Percentiles rank a stretch among this genome's conserved stretches.
phyloP scores from a whole-genome alignment of 2,329 filamentous ascomycete genomes.

The Fusarium graminum region DNA sequence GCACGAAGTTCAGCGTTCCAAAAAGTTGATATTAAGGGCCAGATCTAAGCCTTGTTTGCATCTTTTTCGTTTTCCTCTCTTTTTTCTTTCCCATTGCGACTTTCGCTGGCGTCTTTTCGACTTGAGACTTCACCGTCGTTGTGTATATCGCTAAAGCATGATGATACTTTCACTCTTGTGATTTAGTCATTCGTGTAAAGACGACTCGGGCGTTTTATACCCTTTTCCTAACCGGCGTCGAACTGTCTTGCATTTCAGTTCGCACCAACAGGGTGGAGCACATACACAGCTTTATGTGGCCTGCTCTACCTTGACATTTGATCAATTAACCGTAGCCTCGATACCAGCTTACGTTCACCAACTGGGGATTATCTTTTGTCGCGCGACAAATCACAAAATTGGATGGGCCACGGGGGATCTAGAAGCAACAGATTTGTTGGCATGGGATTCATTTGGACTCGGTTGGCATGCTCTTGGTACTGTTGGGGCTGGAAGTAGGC shows the following conservation, averaged over 20 bases:
- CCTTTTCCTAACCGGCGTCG: conserved; percentile 36
- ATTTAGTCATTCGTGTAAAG: conserved; percentile 43
- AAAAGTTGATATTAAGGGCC: conserved; percentile 96
- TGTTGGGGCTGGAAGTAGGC: conserved; percentile 10
- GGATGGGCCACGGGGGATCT: conserved; percentile 33
- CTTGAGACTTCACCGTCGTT: conserved; percentile 28
- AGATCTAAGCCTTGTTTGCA: conserved; percentile 73
- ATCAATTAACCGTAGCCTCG: conserved; percentile 47
- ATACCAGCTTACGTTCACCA: conserved; percentile 32
- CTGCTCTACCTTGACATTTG: conserved; percentile 24
- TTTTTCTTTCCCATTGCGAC: conserved; percentile 22
- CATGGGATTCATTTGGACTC: conserved; percentile 9
- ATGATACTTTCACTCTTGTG: conserved; percentile 41
- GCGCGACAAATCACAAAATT: conserved; percentile 34
- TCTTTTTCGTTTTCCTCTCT: conserved; percentile 26
- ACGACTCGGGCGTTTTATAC: conserved; percentile 47
- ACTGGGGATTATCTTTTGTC: conserved; percentile 23
- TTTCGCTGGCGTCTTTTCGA: conserved; percentile 27
- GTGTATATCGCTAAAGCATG: conserved; percentile 34
- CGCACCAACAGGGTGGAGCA: conserved; percentile 14
- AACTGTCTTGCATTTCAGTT: conserved; percentile 32
- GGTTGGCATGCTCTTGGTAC: conserved; percentile 7
- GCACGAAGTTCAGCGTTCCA: conserved; percentile 81
- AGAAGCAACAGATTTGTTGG: conserved; percentile 22
- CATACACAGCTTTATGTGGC: conserved; percentile 11